Base-by-base conservation (phyloP, 2,329 filamentous ascomycete species). In the Diaporthe citrichinensis region DNA sequence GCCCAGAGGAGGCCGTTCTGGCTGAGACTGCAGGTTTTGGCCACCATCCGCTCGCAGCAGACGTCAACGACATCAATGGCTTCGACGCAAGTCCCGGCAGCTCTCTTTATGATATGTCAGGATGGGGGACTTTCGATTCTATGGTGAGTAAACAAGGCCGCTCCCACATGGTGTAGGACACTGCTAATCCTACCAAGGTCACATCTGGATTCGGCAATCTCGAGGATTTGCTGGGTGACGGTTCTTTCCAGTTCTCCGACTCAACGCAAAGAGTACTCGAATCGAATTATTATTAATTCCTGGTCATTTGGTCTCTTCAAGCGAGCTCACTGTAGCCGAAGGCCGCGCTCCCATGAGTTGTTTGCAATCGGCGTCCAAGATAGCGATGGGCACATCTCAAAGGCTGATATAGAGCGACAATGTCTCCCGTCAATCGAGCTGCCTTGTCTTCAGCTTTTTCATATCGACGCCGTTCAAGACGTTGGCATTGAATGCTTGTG, bases 61-160 rank as follows among this genome's bases (percentile, higher is more conserved):
- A 73, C 4, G 59, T 44, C 25, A 41, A 51, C 31, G 71, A 73
- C 39, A 41, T 53, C 3, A 34, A 61, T 7, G 34, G 58, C 20
- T 75, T 75, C n/a, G 62, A 72, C 23, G 41, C 71, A 12, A 76
- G 74, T 17, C 76, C 71, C 1, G 68, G 65, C 17, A 74, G 62
- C 53, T 77, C 74, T 12, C 51, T 77, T 6, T 73, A 73, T 25
- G 72, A 77, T 31, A 74, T 77, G 28, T 69, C 74, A 4, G 73
- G 76, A 1, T 77, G 76, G 76, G 72, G 68, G 2, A 71, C 71
- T 3, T 77, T 77, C 71, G 76, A 77, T 51, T 77, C 76, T 14
- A 72, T 77, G 68, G 76, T 75, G 28, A 74, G 74, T 44, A 6
- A 20, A 46, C 2, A 20, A 17, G n/a, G n/a, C n/a, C n/a, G 7